These are phyloP conservation scores for Russula olivacea DNA, from an alignment of 768 basidiomycete species.

Conservation along the genomic window DNA sequence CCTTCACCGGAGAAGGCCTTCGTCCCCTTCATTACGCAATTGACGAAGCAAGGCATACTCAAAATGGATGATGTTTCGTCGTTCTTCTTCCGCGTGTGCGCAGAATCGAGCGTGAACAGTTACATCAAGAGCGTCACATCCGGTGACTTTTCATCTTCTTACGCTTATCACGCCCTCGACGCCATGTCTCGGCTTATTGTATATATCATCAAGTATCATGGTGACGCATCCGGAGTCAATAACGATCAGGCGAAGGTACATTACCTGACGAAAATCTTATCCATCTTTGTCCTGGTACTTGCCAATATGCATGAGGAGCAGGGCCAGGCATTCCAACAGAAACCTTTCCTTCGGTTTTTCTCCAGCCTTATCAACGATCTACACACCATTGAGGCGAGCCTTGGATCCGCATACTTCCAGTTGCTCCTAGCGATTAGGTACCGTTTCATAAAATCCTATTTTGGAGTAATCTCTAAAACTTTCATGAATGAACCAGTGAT, in stretches of 20 bases:
- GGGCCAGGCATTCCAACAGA: conserved; percentile 86
- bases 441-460: conserved; percentile 21
- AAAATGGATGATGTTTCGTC: conserved; percentile 95
- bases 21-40: conserved; percentile 92
- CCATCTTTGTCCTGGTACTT: conserved; percentile 93
- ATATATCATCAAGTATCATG: conserved; percentile 99
- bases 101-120: conserved; percentile 86
- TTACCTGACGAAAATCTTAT: conserved; percentile 94
- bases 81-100: conserved; percentile 97
- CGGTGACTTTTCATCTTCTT: conserved; percentile 62
- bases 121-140: conserved; percentile 71
- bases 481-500: conserved; percentile 48
- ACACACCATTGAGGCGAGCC: conserved; percentile 73
- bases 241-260: conserved; percentile 94
- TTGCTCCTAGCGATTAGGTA: conserved; percentile 84
- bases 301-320: conserved; percentile 95
- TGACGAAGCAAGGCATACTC: conserved; percentile 94
- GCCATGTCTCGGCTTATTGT: conserved; percentile 93
- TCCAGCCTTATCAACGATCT: conserved; percentile 93
- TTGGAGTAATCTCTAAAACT: background rate
- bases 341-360: conserved; percentile 98
- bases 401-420: conserved; percentile 88
- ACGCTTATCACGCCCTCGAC: conserved; percentile 89
- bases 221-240: conserved; percentile 87
- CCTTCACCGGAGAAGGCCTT: conserved; percentile 91